Percentiles rank a stretch among this genome's conserved stretches.
Evolutionary conservation across 2,329 filamentous ascomycete genomes (phyloP).

Genomic region (Clonostachys byssicola): DNA sequence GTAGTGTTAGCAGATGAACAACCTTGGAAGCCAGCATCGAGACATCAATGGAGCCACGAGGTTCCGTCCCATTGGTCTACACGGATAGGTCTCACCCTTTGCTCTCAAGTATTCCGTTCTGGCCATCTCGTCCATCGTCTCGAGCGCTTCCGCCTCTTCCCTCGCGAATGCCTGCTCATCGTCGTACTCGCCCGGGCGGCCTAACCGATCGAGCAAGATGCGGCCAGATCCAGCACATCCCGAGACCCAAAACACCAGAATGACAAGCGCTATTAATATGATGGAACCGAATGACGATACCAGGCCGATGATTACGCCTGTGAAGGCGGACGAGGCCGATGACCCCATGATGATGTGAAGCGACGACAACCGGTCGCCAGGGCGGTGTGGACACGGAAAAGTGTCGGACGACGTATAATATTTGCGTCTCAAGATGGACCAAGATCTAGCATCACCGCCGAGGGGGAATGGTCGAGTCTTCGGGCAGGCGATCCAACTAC

Average conservation of each 20-base stretch:
- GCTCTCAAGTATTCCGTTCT: slow-evolving; percentile 88
- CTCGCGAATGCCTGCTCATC: slow-evolving; percentile 92
- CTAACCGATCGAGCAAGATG: slow-evolving; percentile 90
- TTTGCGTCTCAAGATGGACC: no score
- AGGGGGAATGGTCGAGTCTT: no score
- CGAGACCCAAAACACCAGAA: slow-evolving; percentile 88
- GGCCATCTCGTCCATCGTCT: slow-evolving; percentile 91
- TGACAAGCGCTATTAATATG: slow-evolving; percentile 73
- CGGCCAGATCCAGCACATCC: slow-evolving; percentile 70
- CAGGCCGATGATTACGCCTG: slow-evolving; percentile 89
- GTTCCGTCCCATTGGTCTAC: background rate
- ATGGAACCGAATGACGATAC: slow-evolving; percentile 92
- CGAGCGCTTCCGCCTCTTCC: slow-evolving; percentile 92
- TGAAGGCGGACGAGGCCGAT: slow-evolving; percentile 42
- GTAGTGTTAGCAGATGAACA: no score
- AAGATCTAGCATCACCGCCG: no score
- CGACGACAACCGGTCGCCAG: no score
- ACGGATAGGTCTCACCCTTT: slow-evolving; percentile 64
- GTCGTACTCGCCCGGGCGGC: slow-evolving; percentile 91
- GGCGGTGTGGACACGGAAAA: no score
- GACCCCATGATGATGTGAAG: slow-evolving; percentile 6
- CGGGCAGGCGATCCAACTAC: no score
- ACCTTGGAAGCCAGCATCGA: no score
- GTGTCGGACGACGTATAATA: no score
- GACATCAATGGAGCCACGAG: no score